These are phyloP conservation scores for Penicillium olsonii DNA, from an alignment of 2,329 filamentous ascomycete genomes.

Conservation along the genomic window DNA sequence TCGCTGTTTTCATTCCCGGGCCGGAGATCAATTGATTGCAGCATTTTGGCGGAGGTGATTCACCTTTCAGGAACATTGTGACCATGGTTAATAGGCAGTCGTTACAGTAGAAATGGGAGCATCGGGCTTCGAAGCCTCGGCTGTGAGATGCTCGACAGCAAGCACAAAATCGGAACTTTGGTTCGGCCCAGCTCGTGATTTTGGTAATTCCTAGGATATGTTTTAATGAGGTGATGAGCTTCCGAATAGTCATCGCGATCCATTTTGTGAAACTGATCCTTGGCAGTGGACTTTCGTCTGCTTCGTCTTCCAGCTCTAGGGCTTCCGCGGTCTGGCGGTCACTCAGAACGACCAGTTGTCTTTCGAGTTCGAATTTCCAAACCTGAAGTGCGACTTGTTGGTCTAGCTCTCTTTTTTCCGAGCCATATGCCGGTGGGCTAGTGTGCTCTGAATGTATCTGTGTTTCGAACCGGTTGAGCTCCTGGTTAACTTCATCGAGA, in stretches of 20 bases:
- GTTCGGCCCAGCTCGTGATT: neutral
- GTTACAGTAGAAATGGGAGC: conserved; percentile 3
- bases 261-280: neutral
- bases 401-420: neutral
- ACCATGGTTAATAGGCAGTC: neutral
- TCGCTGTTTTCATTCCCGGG: neutral
- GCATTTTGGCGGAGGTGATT: neutral
- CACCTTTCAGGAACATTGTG: neutral
- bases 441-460: neutral
- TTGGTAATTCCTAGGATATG: neutral
- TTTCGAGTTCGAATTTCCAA: neutral
- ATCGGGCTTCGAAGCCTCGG: neutral
- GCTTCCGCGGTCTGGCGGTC: neutral
- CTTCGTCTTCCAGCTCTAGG: neutral
- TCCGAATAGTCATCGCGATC: neutral
- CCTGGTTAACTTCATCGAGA: neutral
- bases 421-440: neutral
- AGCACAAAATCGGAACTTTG: neutral
- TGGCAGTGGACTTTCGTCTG: neutral
- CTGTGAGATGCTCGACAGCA: neutral
- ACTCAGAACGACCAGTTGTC: neutral
- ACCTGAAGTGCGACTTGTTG: neutral
- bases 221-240: neutral
- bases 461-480: neutral
- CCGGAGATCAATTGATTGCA: neutral